These are phyloP conservation scores for Suhomyces choctaworum DNA, from an alignment of 1,139 yeast species.

Conservation along the genomic window DNA sequence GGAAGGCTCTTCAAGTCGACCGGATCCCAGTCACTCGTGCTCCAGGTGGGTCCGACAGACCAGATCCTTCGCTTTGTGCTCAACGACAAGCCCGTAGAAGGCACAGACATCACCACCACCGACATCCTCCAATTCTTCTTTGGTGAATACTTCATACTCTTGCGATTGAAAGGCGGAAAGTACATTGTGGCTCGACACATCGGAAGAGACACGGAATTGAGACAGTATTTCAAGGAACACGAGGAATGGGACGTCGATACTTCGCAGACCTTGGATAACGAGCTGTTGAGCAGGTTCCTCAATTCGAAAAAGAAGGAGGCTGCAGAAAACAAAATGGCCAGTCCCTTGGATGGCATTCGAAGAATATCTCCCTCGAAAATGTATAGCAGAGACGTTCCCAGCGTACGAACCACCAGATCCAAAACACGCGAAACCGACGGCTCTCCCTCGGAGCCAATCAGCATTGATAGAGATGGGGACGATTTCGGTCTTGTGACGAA, in stretches of 20 bases:
- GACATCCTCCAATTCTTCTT: conserved; percentile 13
- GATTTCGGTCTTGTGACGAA: conserved; percentile 5
- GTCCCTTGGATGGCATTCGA: conserved; percentile 5
- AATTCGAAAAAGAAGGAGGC: conserved; percentile 3
- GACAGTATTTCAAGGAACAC: conserved; percentile 11
- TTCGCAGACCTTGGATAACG: conserved; percentile 6
- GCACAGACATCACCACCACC: conserved; percentile 7
- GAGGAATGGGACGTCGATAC: conserved; percentile 11
- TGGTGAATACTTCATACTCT: conserved; percentile 12
- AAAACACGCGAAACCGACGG: conserved; percentile 4
- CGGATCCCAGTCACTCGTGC: conserved; percentile 4
- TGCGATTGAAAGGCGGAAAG: conserved; percentile 12
- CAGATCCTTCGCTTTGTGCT: conserved; percentile 13
- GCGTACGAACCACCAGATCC: conserved; percentile 6
- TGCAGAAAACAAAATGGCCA: neutral
- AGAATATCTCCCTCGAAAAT: conserved; percentile 7
- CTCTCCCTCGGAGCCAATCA: conserved; percentile 7
- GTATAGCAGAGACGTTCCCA: neutral
- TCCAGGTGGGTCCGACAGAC: conserved; percentile 6
- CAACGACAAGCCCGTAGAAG: conserved; percentile 7
- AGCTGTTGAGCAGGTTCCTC: conserved; percentile 7
- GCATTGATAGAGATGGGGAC: conserved; percentile 5
- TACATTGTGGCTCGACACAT: conserved; percentile 12
- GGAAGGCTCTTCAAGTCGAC: conserved; percentile 6
- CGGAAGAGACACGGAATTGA: conserved; percentile 12